Evolutionary conservation across 2,329 filamentous ascomycete species (phyloP).

Genomic region (Alternaria brassicicola): DNA sequence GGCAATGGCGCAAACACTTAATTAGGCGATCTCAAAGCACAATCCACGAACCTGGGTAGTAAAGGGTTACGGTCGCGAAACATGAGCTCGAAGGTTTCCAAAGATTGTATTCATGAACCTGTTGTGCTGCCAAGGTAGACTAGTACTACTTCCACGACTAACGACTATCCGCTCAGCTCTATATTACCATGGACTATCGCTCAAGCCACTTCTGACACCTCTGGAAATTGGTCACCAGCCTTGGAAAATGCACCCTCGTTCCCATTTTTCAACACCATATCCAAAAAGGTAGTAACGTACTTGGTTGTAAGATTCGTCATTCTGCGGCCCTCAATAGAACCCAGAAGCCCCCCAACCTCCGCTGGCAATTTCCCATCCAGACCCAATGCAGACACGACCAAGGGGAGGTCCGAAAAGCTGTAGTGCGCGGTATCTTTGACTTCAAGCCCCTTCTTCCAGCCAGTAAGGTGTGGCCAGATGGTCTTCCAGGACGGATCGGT

Average conservation of each 20-base stretch:
- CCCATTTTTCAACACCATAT: conserved; percentile 26
- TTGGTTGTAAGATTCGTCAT: conserved; percentile 29
- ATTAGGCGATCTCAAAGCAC: neutral
- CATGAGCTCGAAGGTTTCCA: neutral
- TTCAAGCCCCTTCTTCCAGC: conserved; percentile 38
- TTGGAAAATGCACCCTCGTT: conserved; percentile 3
- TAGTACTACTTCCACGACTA: neutral
- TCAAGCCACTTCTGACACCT: conserved; percentile 22
- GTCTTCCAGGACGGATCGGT: conserved; percentile 38
- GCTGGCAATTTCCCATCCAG: conserved; percentile 23
- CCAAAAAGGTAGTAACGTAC: conserved; percentile 29
- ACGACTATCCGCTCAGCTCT: neutral
- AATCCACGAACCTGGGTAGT: too few relatives aligned
- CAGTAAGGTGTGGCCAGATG: conserved; percentile 27
- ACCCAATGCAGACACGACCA: conserved; percentile 21
- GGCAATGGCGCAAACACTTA: neutral
- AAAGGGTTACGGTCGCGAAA: too few relatives aligned
- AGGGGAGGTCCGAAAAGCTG: conserved; percentile 36
- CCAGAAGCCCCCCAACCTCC: conserved; percentile 28
- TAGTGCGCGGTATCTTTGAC: conserved; percentile 35
- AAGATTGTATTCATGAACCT: neutral
- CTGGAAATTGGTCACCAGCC: conserved; percentile 15
- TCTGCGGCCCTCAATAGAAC: conserved; percentile 26
- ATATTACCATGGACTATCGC: neutral
- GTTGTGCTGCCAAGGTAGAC: neutral